phyloP scores from a whole-genome alignment of 495 filamentous ascomycete species.

The Penicillium atrosanguineum region DNA sequence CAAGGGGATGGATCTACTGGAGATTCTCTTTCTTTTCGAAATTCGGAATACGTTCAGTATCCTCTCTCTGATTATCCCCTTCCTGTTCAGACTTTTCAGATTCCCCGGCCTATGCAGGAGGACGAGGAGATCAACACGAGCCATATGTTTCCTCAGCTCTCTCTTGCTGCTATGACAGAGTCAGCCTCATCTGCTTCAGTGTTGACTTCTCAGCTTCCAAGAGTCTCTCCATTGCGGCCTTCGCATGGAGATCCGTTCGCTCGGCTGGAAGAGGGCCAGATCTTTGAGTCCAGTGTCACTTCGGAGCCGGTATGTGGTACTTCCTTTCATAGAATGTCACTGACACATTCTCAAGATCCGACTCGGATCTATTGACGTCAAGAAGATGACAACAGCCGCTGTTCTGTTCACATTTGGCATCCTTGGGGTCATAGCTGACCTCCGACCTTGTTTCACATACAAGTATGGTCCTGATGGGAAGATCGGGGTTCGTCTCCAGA shows the following conservation, averaged over 20 bases:
- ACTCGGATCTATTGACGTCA: conserved; percentile 6
- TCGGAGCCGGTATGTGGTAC: neutral
- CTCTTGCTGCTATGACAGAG: neutral
- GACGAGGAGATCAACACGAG: neutral
- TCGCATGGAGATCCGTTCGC: neutral
- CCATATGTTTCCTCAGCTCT: neutral
- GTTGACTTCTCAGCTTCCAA: neutral
- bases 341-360: neutral
- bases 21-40: too few relatives aligned
- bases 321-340: neutral
- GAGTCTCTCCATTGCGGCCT: too few relatives aligned
- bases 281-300: neutral
- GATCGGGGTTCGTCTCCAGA: conserved; percentile 26
- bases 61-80: too few relatives aligned
- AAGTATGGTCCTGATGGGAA: conserved; percentile 7
- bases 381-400: conserved; percentile 12
- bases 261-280: neutral
- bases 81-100: neutral
- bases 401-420: conserved; percentile 36
- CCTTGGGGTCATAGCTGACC: conserved; percentile 19
- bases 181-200: neutral
- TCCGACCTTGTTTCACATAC: conserved; percentile 29
- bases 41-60: too few relatives aligned
- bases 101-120: neutral
- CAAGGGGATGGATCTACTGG: too few relatives aligned